Base-by-base conservation (phyloP, 2,329 filamentous ascomycete species). In the Conoideocrella luteorostrata region DNA sequence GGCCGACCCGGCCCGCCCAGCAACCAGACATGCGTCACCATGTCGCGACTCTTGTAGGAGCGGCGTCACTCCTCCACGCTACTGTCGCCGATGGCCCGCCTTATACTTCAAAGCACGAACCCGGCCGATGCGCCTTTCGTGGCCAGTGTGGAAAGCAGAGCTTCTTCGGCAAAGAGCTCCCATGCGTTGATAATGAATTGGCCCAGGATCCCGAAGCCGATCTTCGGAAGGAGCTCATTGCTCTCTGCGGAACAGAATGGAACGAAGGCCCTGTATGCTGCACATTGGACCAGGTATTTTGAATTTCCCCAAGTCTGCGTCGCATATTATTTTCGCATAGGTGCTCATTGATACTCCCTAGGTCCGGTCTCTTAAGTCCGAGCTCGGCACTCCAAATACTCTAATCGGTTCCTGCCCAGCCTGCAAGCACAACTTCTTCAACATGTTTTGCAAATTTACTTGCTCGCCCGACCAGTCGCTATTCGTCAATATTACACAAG, bases 381-480 rank as follows among this genome's bases (percentile, higher is more conserved):
- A 95, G 58, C 76, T 98, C 46, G 84, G 87, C 53, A 88, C 88
- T 18, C 91, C 89, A 2, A 88, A 90, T 55, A 82, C 84, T 47
- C 85, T 98, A 59, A 89, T 98, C 61, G 83, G 89, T 21, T 88
- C 89, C 9, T 98, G 93, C 62, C 93, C 93, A 2, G 93, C 94
- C 24, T 98, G 93, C 77, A 95, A 93, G 66, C 85, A 90, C 56
- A 98, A 98, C 71, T 98, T 98, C 72, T 97, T 88, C 73, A 95
- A 98, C 69, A 74, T 94, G 35, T 98, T 98, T 65, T 98, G 93
- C 69, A 94, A 89, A 4, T 97, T 98, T 60, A 97, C 90, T 3
- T 98, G 94, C 70, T 98, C 93, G 4, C 91, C 94, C 5, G 86
- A 98, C 58, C 93, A 98, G 63, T 96, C 89, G 0, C 72, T 95